Percentiles rank a stretch among this genome's conserved stretches.
These are phyloP conservation scores for Candida pseudoviswanathii DNA, from an alignment of 1,139 yeast genomes.

Conservation along the genomic window DNA sequence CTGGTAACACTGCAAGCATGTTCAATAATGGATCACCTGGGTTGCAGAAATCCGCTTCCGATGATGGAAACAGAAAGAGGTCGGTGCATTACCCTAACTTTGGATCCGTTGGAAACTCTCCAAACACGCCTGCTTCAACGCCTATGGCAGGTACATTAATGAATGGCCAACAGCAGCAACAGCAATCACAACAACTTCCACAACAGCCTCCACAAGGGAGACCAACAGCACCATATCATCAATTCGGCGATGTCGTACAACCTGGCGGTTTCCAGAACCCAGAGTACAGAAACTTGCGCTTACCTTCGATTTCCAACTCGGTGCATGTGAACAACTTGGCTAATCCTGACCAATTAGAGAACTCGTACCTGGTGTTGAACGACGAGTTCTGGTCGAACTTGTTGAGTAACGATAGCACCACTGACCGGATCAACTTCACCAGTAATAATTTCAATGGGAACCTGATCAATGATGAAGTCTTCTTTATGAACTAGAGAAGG, in stretches of 20 bases:
- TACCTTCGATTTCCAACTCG: conserved; percentile 13
- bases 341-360: conserved; percentile 28
- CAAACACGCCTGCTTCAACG: conserved; percentile 1
- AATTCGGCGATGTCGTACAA: conserved; percentile 5
- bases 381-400: conserved; percentile 51
- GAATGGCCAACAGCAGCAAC: neutral
- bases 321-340: conserved; percentile 11
- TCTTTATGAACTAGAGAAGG: conserved; percentile 22
- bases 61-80: neutral
- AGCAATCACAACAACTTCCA: conserved; percentile 1
- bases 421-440: conserved; percentile 39
- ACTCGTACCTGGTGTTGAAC: conserved; percentile 34
- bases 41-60: conserved; percentile 8
- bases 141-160: neutral
- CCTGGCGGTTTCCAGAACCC: conserved; percentile 1
- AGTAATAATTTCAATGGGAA: conserved; percentile 21
- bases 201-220: neutral
- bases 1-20: no score
- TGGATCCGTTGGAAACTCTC: conserved; percentile 14
- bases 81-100: conserved; percentile 8
- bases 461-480: conserved; percentile 29
- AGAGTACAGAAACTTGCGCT: conserved; percentile 10
- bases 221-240: conserved; percentile 3
- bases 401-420: conserved; percentile 31
- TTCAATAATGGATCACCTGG: neutral